phyloP scores from a whole-genome alignment of 495 filamentous ascomycete species.

The Delitschia confertaspora region DNA sequence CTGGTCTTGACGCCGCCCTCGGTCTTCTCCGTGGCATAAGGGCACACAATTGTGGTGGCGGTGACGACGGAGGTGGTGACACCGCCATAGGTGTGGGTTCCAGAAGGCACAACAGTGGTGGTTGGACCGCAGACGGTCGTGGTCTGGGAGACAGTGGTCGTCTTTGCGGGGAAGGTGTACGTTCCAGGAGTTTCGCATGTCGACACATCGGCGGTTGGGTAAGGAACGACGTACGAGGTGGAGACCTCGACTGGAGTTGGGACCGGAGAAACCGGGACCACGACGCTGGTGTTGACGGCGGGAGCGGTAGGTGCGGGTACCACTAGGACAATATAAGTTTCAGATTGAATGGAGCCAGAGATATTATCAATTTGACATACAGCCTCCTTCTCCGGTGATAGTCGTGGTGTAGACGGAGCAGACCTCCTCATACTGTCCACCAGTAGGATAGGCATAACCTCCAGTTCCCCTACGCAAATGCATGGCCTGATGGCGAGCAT shows the following conservation, averaged over 20 bases:
- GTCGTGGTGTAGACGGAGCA: conserved; percentile 64
- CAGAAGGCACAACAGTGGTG: conserved; percentile 53
- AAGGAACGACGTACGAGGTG: conserved; percentile 39
- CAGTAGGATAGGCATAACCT: background rate
- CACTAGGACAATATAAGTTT: background rate
- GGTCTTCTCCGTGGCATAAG: conserved; percentile 58
- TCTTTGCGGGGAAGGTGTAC: conserved; percentile 75
- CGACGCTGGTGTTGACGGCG: conserved; percentile 34
- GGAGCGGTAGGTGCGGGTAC: conserved; percentile 31
- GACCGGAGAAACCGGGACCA: conserved; percentile 35
- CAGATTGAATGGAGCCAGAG: background rate
- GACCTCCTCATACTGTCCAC: conserved; percentile 27
- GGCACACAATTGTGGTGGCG: conserved; percentile 63
- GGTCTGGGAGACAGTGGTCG: conserved; percentile 54
- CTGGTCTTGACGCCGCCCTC: conserved; percentile 54
- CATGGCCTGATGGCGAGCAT: conserved; percentile 51
- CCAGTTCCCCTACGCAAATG: conserved; percentile 40
- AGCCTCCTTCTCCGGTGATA: conserved; percentile 25
- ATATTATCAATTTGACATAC: conserved; percentile 5
- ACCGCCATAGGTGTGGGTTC: conserved; percentile 65
- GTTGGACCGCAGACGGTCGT: conserved; percentile 60
- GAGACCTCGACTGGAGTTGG: conserved; percentile 60
- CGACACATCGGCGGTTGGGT: conserved; percentile 59
- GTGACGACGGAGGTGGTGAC: conserved; percentile 66
- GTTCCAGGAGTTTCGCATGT: conserved; percentile 61